A percentile compares a stretch with the other conserved stretches of the same genome.
These are phyloP conservation scores for Eucalyptus urophylla DNA, from an alignment of 345 rosid genomes.

Conservation along the genomic window DNA sequence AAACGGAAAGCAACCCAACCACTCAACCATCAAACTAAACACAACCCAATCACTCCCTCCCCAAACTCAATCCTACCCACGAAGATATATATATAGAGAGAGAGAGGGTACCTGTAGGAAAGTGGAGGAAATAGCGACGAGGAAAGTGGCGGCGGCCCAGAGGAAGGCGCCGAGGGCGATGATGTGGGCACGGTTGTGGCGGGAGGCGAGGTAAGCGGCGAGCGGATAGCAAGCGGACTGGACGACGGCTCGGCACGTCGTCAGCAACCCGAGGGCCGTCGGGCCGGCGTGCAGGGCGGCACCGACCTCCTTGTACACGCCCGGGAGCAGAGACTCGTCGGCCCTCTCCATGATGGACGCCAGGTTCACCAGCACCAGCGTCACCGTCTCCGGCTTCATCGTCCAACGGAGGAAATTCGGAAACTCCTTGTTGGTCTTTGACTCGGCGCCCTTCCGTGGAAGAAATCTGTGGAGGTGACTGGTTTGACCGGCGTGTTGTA, in stretches of 20 bases:
- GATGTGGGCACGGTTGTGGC: background rate
- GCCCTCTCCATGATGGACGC: background rate
- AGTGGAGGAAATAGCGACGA: constrained; percentile 52
- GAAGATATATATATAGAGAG: background rate
- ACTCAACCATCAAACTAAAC: background rate
- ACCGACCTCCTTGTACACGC: background rate
- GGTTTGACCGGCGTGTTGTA: background rate
- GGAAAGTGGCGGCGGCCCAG: constrained; percentile 75
- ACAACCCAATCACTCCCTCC: background rate
- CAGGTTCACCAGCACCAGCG: background rate
- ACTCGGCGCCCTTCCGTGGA: background rate
- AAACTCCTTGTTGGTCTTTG: too few species aligned
- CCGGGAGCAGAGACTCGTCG: background rate
- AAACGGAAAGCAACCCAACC: background rate
- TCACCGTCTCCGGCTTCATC: background rate
- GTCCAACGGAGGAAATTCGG: background rate
- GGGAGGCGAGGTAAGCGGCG: background rate
- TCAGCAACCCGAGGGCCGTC: background rate
- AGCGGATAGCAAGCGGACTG: background rate
- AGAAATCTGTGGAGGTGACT: background rate
- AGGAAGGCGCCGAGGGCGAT: constrained; percentile 24
- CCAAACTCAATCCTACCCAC: background rate
- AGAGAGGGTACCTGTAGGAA: constrained; percentile 36
- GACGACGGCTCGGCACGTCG: background rate
- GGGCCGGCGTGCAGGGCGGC: background rate